These are phyloP conservation scores for Pachyrhizus erosus DNA, from an alignment of 306 rosid species.

Conservation along the genomic window DNA sequence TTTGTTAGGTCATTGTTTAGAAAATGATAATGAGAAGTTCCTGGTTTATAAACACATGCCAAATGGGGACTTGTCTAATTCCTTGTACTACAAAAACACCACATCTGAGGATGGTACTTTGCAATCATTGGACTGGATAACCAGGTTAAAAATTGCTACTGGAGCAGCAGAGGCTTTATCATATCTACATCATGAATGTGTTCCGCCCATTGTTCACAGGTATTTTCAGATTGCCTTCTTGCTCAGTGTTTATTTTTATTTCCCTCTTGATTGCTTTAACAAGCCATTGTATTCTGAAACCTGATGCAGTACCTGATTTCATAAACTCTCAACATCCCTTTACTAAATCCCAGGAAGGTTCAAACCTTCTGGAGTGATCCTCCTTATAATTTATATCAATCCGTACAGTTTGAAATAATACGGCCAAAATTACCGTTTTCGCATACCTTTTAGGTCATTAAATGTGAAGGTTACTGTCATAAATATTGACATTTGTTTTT, in stretches of 20 bases:
- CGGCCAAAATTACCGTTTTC: slow-evolving; percentile 5
- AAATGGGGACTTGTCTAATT: slow-evolving; percentile 83
- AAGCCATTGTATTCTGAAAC: neutral
- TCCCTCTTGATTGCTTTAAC: slow-evolving; percentile 5
- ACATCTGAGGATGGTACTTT: slow-evolving; percentile 63
- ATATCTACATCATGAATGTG: slow-evolving; percentile 85
- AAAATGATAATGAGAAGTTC: slow-evolving; percentile 84
- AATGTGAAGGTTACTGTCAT: slow-evolving; percentile 16
- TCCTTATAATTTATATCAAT: neutral
- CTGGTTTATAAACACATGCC: slow-evolving; percentile 82
- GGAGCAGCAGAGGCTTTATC: slow-evolving; percentile 93
- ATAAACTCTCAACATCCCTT: neutral
- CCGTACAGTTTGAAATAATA: neutral
- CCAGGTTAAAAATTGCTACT: slow-evolving; percentile 90
- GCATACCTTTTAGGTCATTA: neutral
- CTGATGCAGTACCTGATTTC: slow-evolving; percentile 16
- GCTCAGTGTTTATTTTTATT: neutral
- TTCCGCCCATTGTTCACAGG: slow-evolving; percentile 95
- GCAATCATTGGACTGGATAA: slow-evolving; percentile 97
- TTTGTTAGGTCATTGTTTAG: slow-evolving; percentile 82
- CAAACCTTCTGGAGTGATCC: neutral
- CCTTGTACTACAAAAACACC: slow-evolving; percentile 64
- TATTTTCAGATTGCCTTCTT: slow-evolving; percentile 43
- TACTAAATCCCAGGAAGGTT: neutral
- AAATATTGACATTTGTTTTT: slow-evolving; percentile 15